These are phyloP conservation scores for Candida ulmi DNA, from an alignment of 805 yeast genomes.

Conservation along the genomic window DNA sequence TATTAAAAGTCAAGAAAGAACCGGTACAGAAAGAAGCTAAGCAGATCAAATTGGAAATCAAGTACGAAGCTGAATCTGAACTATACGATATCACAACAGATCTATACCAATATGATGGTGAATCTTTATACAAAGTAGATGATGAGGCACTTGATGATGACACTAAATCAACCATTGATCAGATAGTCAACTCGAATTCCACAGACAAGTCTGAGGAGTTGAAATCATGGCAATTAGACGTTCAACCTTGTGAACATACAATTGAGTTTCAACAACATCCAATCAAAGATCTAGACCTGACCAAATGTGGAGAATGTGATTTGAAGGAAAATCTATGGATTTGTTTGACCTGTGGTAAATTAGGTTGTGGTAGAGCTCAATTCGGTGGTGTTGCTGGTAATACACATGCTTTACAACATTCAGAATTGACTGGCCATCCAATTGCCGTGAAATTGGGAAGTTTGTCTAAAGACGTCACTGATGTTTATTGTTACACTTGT, in stretches of 20 bases:
- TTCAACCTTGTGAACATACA: slow-evolving; percentile 75
- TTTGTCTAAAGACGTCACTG: slow-evolving; percentile 71
- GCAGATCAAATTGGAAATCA: slow-evolving; percentile 62
- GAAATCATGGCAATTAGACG: slow-evolving; percentile 88
- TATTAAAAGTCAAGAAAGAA: slow-evolving; percentile 47
- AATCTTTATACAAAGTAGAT: slow-evolving; percentile 17
- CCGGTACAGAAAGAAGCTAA: slow-evolving; percentile 30
- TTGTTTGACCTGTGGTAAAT: slow-evolving; percentile 82
- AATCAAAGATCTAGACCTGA: slow-evolving; percentile 25
- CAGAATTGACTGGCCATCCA: slow-evolving; percentile 54
- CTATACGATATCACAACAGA: slow-evolving; percentile 41
- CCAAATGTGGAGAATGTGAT: slow-evolving; percentile 53
- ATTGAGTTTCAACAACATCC: slow-evolving; percentile 41
- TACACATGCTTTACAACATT: slow-evolving; percentile 83
- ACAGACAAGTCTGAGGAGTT: slow-evolving; percentile 60
- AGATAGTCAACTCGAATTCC: slow-evolving; percentile 53
- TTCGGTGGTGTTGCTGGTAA: slow-evolving; percentile 94
- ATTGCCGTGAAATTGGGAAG: slow-evolving; percentile 91
- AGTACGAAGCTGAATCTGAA: slow-evolving; percentile 57
- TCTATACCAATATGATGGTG: slow-evolving; percentile 5
- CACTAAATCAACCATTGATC: slow-evolving; percentile 30
- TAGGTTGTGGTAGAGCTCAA: slow-evolving; percentile 94
- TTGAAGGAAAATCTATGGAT: slow-evolving; percentile 83
- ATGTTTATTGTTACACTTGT: slow-evolving; percentile 83
- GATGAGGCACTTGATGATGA: slow-evolving; percentile 25